Evolutionary conservation across 306 rosid genomes (phyloP).

Genomic region (Begonia loranthoides): DNA sequence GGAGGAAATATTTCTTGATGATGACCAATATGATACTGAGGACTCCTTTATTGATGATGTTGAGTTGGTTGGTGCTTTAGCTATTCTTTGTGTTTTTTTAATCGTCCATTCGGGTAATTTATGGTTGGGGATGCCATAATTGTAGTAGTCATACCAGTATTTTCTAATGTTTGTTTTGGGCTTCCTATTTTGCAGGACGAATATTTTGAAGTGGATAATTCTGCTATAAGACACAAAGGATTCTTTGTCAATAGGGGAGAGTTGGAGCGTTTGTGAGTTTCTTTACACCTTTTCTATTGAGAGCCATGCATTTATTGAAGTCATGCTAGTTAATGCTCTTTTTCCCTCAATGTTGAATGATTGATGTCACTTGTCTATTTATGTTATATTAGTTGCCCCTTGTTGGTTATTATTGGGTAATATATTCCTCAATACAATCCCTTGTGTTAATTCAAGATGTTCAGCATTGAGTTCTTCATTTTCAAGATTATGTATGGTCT

Average conservation of each 20-base stretch:
- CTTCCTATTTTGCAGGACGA: conserved; percentile 67
- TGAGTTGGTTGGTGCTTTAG: conserved; percentile 63
- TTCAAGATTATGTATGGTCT: too few species aligned
- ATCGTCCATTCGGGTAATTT: conserved; percentile 13
- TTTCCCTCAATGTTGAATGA: too few species aligned
- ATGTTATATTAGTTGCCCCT: too few species aligned
- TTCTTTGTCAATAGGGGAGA: conserved; percentile 91
- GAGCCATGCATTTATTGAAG: too few species aligned
- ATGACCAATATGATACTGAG: conserved; percentile 95
- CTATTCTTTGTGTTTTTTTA: background rate
- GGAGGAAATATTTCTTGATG: conserved; percentile 77
- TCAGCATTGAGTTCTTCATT: too few species aligned
- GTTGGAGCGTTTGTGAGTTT: conserved; percentile 82
- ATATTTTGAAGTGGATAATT: conserved; percentile 88
- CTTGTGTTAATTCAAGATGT: too few species aligned
- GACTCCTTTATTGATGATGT: conserved; percentile 97
- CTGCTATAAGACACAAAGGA: conserved; percentile 82
- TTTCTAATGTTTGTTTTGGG: background rate
- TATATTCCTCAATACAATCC: too few species aligned
- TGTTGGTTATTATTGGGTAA: too few species aligned
- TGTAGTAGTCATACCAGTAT: conserved; percentile 6
- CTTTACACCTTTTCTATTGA: too few species aligned
- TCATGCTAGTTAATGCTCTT: too few species aligned
- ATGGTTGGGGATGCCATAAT: conserved; percentile 1
- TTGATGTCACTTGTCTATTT: too few species aligned